A percentile compares a stretch with the other conserved stretches of the same genome.
These are phyloP conservation scores for Thraustotheca clavata DNA, from an alignment of 352 stramenopile genomes.

Conservation along the genomic window DNA sequence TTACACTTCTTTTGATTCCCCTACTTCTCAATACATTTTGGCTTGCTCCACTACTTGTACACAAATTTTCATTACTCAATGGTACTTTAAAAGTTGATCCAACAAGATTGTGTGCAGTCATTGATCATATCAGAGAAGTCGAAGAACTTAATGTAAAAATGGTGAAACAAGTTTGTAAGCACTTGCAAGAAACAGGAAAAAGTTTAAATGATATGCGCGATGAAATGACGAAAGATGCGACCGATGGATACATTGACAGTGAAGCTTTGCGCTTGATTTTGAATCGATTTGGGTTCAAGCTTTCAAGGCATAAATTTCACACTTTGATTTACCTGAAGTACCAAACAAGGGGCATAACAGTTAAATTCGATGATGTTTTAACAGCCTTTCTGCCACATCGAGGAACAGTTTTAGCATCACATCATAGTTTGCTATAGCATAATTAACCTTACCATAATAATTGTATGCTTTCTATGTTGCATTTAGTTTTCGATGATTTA, in stretches of 20 bases:
- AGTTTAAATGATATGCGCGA: constrained; percentile 2
- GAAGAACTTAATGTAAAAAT: constrained; percentile 14
- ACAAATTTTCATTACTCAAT: constrained; percentile 12
- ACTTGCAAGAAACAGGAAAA: constrained; percentile 1
- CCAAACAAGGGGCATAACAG: constrained; percentile 10
- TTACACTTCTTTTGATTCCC: constrained; percentile 3
- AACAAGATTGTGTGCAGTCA: constrained; percentile 10
- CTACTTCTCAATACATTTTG: constrained; percentile 6
- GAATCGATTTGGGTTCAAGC: constrained; percentile 9
- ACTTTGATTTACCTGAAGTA: constrained; percentile 11
- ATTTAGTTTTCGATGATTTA: no score
- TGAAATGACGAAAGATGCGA: neutral
- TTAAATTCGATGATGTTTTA: neutral
- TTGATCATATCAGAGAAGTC: constrained; percentile 13
- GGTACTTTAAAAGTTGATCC: constrained; percentile 10
- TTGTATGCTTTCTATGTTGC: no score
- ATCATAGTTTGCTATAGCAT: no score
- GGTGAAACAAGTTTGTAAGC: constrained; percentile 5
- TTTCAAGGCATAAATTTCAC: constrained; percentile 10
- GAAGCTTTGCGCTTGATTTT: constrained; percentile 4
- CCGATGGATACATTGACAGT: constrained; percentile 12
- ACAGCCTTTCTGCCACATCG: no score
- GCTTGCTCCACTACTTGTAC: constrained; percentile 1
- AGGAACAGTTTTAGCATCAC: no score
- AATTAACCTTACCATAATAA: no score